Base-by-base conservation (phyloP, 2,329 filamentous ascomycete genomes). In the Fusarium fujikuroi region DNA sequence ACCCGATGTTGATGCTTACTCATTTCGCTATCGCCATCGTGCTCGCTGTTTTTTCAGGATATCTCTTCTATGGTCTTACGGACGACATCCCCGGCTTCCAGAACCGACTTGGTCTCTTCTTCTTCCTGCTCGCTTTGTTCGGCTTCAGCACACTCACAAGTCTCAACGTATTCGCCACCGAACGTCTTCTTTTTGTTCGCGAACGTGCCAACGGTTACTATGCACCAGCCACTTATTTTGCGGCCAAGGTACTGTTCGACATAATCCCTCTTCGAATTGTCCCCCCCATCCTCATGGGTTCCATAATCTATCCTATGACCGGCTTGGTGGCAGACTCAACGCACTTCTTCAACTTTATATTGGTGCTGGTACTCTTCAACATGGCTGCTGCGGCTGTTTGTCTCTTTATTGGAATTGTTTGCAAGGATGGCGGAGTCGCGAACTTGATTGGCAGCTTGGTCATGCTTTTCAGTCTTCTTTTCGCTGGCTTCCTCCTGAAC, bases 191-290 rank as follows among this genome's bases (percentile, higher is more conserved):
- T 42, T 99, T 99, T 80, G 92, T 97, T 16, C 90, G 96, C 54
- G 96, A 99, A 82, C 89, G 96, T 72, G 96, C 96, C 42, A 99
- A 99, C 80, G 95, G 96, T 3, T 99, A 99, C 83, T 99, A 99
- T 81, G 89, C 93, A 2, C 96, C 96, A 0, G 87, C 97, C 57
- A 97, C 95, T 1, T 99, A 99, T 83, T 99, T 98, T 80, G 87
- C 93, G 0, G 92, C 95, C 77, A 99, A 99, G 84, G 93, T 98
- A n/a, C 84, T 97, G n/a, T 98, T 99, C 80, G 96, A 99, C 80
- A 95, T 99, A 74, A 88, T 99, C 18, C 96, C 96, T 7, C 87
- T 99, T n/a, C 91, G 96, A 54, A 92, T 99, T 63, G 92, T 99
- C 53, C 96, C 96, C 9, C 96, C 96, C 2, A 92, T 98, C 70